These are phyloP conservation scores for Drosera capensis DNA, from an alignment of 148 eudicot species.

Conservation along the genomic window DNA sequence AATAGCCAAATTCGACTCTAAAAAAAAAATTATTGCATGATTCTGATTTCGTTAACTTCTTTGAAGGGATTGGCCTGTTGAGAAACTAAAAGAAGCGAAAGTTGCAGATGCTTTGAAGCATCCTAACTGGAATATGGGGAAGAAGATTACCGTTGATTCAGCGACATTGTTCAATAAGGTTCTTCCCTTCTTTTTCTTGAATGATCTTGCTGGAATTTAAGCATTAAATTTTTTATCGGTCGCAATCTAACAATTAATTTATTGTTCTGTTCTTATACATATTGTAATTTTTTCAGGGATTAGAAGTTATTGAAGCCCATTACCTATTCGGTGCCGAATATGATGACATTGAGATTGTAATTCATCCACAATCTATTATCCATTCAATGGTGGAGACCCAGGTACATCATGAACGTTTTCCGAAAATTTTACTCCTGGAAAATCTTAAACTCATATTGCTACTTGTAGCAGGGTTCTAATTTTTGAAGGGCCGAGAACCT, in stretches of 20 bases:
- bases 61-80: constrained; percentile 93
- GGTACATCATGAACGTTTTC: constrained; percentile 29
- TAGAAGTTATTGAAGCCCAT: constrained; percentile 99
- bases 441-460: background rate
- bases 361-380: constrained; percentile 93
- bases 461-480: no score
- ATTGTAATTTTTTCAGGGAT: constrained; percentile 40
- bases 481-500: background rate
- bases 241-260: background rate
- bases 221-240: background rate
- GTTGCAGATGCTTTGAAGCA: constrained; percentile 98
- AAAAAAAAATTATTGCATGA: background rate
- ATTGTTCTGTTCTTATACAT: background rate
- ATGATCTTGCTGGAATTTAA: background rate
- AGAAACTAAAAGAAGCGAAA: constrained; percentile 77
- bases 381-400: constrained; percentile 98
- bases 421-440: no score
- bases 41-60: constrained; percentile 1
- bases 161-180: constrained; percentile 98
- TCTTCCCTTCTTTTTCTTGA: background rate
- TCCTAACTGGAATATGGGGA: constrained; percentile 99
- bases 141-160: constrained; percentile 93
- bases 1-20: no score
- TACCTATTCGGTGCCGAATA: constrained; percentile 88
- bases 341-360: constrained; percentile 84